Conservation (phyloP, 2,329 filamentous ascomycete genomes). For the Talaromyces sp. region DNA sequence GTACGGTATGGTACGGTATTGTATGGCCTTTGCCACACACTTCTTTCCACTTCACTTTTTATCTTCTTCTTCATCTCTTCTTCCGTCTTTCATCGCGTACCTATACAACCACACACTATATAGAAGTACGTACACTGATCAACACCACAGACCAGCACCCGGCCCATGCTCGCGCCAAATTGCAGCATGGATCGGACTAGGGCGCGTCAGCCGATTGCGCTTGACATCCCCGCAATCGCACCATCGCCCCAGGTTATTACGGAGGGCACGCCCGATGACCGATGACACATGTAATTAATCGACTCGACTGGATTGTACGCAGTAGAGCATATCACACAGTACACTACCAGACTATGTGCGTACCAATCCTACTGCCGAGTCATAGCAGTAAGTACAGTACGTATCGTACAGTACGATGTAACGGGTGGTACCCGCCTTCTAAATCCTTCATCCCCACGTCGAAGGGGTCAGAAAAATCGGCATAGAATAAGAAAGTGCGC, state of each 20-base stretch:
- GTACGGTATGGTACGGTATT: not conserved
- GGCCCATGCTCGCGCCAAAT: not conserved
- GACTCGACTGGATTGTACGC: too few species aligned
- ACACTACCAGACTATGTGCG: too few species aligned
- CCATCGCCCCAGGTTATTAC: constrained; percentile 3
- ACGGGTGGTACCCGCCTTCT: not conserved
- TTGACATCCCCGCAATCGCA: not conserved
- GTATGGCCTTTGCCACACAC: too few species aligned
- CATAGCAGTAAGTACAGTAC: not conserved
- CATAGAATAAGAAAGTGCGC: not conserved
- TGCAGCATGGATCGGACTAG: not conserved
- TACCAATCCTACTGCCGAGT: too few species aligned
- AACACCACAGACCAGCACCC: not conserved
- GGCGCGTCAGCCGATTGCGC: not conserved
- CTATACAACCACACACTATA: too few species aligned
- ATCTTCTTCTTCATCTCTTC: too few species aligned
- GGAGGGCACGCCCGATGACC: not conserved
- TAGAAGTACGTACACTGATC: not conserved
- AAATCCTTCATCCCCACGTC: not conserved
- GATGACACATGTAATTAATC: too few species aligned
- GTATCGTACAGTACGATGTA: not conserved
- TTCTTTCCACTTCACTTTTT: too few species aligned
- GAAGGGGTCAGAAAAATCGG: not conserved
- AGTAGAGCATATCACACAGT: too few species aligned
- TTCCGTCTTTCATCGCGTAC: too few species aligned